phyloP scores from a whole-genome alignment of 768 basidiomycete genomes.

The Mycena olivaceomarginata region DNA sequence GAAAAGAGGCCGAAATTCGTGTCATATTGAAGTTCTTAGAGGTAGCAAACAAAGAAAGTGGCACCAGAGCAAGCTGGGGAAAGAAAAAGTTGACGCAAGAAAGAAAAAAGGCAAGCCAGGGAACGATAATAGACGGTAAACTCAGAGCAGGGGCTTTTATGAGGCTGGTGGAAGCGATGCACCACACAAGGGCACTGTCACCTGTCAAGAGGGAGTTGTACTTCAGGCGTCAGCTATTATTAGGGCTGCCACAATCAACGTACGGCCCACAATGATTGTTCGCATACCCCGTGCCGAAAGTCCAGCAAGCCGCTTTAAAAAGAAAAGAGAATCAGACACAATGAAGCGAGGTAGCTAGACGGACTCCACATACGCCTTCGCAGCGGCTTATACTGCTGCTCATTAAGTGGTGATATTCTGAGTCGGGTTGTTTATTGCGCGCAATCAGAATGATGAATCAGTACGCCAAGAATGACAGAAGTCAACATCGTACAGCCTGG shows the following conservation, averaged over 20 bases:
- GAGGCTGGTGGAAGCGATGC: conserved; percentile 23
- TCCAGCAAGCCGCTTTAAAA: neutral
- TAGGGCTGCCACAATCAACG: conserved; percentile 7
- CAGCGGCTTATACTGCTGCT: neutral
- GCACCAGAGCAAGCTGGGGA: conserved; percentile 32
- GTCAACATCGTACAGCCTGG: neutral
- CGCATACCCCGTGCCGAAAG: neutral
- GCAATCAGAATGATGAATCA: conserved; percentile 20
- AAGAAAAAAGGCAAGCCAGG: conserved; percentile 4
- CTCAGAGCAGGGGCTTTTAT: conserved; percentile 9
- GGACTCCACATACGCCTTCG: neutral
- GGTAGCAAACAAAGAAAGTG: conserved; percentile 30
- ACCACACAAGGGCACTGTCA: conserved; percentile 27
- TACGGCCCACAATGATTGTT: neutral
- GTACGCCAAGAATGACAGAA: conserved; percentile 11
- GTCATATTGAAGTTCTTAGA: conserved; percentile 28
- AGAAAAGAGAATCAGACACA: neutral
- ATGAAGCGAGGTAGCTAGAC: neutral
- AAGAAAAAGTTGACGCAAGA: neutral
- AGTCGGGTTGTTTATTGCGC: neutral
- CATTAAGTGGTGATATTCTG: neutral
- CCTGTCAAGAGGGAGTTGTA: conserved; percentile 1
- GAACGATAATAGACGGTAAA: conserved; percentile 19
- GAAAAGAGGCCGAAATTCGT: conserved; percentile 30
- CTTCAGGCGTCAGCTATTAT: neutral